Conservation (phyloP, 345 rosid genomes). For the Iberis pinnata region DNA sequence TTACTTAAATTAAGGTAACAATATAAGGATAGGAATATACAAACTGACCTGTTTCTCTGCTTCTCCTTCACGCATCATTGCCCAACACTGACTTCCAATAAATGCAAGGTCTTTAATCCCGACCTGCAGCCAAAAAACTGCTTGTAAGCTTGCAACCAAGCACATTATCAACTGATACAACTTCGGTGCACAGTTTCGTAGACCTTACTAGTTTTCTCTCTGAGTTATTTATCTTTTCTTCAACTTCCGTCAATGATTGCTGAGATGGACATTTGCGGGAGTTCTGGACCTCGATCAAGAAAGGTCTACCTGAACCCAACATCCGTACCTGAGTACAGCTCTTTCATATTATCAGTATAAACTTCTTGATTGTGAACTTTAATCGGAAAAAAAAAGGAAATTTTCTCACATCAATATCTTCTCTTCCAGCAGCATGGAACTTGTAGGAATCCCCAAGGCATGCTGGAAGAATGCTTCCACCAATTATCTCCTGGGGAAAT, state of each 20-base stretch:
- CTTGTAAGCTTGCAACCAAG: conserved; percentile 9
- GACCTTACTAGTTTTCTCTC: conserved; percentile 58
- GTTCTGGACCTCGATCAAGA: conserved; percentile 85
- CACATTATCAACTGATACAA: not conserved
- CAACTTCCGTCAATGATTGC: conserved; percentile 47
- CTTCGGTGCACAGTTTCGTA: not conserved
- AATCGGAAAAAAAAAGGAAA: conserved; percentile 3
- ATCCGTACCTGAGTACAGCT: conserved; percentile 70
- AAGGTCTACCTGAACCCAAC: conserved; percentile 99
- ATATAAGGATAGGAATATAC: conserved; percentile 1
- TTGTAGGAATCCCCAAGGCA: conserved; percentile 76
- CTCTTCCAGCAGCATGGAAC: conserved; percentile 99
- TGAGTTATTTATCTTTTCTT: conserved; percentile 56
- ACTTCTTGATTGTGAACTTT: conserved; percentile 10
- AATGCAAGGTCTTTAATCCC: conserved; percentile 58
- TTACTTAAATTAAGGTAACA: not conserved
- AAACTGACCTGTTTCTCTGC: conserved; percentile 75
- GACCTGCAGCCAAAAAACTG: conserved; percentile 42
- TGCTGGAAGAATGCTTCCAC: conserved; percentile 64
- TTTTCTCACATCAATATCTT: conserved; percentile 78
- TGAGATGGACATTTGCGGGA: conserved; percentile 66
- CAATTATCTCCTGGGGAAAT: conserved; percentile 68
- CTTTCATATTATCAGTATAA: conserved; percentile 22
- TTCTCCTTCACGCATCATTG: conserved; percentile 95
- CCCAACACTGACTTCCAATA: conserved; percentile 71